Conservation (phyloP, 208 protist species). For the Plasmodiophora brassicae region DNA sequence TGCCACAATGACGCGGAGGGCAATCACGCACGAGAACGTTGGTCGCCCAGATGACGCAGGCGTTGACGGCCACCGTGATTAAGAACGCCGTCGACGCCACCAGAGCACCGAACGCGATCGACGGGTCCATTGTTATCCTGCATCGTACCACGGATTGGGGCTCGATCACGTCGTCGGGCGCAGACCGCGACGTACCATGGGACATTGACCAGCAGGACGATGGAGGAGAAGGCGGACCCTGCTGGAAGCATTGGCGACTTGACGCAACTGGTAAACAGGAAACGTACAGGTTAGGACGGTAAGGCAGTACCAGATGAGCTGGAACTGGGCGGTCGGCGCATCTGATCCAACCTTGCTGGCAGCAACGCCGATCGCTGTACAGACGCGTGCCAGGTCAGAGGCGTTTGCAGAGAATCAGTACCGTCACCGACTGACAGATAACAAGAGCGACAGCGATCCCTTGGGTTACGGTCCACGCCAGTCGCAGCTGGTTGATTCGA, state of each 20-base stretch:
- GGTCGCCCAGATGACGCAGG: background rate
- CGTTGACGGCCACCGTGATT: background rate
- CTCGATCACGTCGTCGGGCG: too few relatives aligned
- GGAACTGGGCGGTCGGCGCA: background rate
- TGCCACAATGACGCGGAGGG: too few relatives aligned
- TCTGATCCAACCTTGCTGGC: background rate
- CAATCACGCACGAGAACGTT: too few relatives aligned
- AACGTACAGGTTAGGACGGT: background rate
- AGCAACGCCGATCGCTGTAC: background rate
- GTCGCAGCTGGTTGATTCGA: background rate
- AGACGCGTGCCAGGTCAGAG: background rate
- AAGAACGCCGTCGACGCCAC: background rate
- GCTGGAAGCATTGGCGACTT: too few relatives aligned
- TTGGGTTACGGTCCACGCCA: background rate
- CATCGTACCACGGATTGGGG: too few relatives aligned
- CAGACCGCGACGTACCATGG: too few relatives aligned
- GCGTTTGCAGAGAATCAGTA: background rate
- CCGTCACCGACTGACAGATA: background rate
- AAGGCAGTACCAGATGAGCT: background rate
- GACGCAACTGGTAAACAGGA: too few relatives aligned
- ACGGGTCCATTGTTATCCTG: constrained; percentile 7
- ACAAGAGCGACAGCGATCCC: background rate
- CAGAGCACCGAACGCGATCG: constrained; percentile 9
- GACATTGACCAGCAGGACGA: constrained; percentile 18
- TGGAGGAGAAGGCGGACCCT: background rate